Evolutionary conservation across 306 rosid species (phyloP).

Genomic region (Hippophae tibetana): DNA sequence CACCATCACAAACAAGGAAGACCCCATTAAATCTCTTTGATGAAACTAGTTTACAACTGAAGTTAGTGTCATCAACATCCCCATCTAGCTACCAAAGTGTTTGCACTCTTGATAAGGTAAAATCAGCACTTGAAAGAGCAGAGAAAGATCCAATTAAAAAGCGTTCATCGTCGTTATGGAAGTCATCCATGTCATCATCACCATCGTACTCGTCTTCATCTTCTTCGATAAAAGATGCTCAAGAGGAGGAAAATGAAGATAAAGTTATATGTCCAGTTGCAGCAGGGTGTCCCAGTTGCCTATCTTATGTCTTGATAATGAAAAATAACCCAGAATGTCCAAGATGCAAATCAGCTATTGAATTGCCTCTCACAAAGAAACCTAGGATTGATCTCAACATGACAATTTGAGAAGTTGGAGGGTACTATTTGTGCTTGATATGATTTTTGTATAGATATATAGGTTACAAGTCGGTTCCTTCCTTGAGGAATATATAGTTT

Average conservation of each 20-base stretch:
- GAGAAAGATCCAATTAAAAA: conserved; percentile 68
- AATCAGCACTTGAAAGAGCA: conserved; percentile 87
- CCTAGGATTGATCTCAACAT: conserved; percentile 89
- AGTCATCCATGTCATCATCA: conserved; percentile 42
- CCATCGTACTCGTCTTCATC: conserved; percentile 59
- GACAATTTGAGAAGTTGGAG: conserved; percentile 36
- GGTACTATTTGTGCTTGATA: conserved; percentile 9
- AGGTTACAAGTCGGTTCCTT: conserved; percentile 21
- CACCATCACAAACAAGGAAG: conserved; percentile 52
- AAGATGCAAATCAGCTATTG: conserved; percentile 66
- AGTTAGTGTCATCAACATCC: conserved; percentile 40
- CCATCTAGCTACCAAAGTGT: conserved; percentile 66
- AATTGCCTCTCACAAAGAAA: conserved; percentile 57
- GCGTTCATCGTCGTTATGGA: conserved; percentile 42
- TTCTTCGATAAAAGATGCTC: conserved; percentile 50
- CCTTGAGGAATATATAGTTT: conserved; percentile 24
- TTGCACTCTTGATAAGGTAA: conserved; percentile 91
- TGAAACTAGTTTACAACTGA: conserved; percentile 59
- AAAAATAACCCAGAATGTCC: conserved; percentile 88
- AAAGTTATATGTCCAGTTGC: conserved; percentile 52
- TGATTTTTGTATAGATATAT: conserved; percentile 49
- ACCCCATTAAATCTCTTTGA: conserved; percentile 51
- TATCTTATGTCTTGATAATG: conserved; percentile 77
- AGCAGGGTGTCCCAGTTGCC: conserved; percentile 91
- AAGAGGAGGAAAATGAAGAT: conserved; percentile 56